These are phyloP conservation scores for Draba incana DNA, from an alignment of 345 rosid genomes.

Conservation along the genomic window DNA sequence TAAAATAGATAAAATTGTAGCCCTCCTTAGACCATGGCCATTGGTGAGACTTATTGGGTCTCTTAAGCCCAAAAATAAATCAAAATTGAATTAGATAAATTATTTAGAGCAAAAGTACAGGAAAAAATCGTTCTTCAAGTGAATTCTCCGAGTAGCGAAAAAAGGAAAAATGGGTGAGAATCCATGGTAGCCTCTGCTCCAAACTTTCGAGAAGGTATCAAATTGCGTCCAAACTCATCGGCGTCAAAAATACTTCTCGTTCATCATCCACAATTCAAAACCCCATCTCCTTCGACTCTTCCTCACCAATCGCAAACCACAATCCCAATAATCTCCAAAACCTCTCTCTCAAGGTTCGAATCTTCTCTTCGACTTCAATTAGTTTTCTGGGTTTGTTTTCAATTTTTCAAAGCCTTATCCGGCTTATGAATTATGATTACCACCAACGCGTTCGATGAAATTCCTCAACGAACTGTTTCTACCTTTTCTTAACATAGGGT, in stretches of 20 bases:
- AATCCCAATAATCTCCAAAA: constrained; percentile 28
- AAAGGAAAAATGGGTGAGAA: constrained; percentile 64
- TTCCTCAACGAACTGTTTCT: constrained; percentile 40
- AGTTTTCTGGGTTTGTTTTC: neutral
- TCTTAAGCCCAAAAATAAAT: no score
- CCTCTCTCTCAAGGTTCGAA: constrained; percentile 46
- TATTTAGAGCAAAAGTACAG: no score
- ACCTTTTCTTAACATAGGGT: no score
- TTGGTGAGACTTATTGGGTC: no score
- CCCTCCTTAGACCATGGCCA: no score
- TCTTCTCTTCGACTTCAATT: neutral
- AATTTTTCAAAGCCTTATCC: neutral
- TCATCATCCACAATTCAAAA: constrained; percentile 31
- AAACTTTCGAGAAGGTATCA: constrained; percentile 50
- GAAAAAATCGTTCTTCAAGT: no score
- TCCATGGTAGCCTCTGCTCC: constrained; percentile 56
- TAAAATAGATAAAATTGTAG: no score
- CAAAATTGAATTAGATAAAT: no score
- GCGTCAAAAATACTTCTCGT: constrained; percentile 16
- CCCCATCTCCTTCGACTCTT: constrained; percentile 47
- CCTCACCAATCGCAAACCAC: constrained; percentile 40
- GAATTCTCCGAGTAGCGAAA: neutral
- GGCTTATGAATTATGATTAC: no score
- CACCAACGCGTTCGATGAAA: constrained; percentile 63
- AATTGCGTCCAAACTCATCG: constrained; percentile 55